phyloP scores from a whole-genome alignment of 2,329 filamentous ascomycete species.

The Tricladium varicosporioides region DNA sequence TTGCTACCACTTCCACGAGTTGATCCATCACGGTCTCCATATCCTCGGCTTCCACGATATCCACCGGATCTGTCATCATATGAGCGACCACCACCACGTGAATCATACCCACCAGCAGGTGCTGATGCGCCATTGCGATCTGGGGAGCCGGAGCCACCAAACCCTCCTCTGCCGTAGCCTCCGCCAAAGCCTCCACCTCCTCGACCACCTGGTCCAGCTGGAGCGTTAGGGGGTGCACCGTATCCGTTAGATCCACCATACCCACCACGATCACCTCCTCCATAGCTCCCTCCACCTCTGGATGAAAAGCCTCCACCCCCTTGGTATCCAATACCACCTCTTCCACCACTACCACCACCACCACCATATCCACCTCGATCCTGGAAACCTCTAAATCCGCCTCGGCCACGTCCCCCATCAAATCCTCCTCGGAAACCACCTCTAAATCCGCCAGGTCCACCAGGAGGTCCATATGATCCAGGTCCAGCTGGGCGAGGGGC shows the following conservation, averaged over 20 bases:
- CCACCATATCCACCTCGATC: conserved; percentile 32
- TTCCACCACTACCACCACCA: conserved; percentile 25
- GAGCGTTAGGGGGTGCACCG: conserved; percentile 54
- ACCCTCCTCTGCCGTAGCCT: conserved; percentile 34
- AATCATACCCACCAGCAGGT: conserved; percentile 49
- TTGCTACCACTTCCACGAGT: conserved; percentile 61
- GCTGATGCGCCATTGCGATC: conserved; percentile 33
- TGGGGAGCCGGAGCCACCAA: conserved; percentile 32
- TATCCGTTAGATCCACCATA: conserved; percentile 45
- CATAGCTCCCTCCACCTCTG: conserved; percentile 23
- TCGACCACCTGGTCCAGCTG: conserved; percentile 57
- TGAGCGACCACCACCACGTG: conserved; percentile 54
- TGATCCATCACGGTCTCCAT: conserved; percentile 38
- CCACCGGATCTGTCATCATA: conserved; percentile 56
- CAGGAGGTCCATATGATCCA: conserved; percentile 52
- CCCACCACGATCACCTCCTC: conserved; percentile 30
- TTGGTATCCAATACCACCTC: conserved; percentile 35
- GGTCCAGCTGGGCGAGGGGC: conserved; percentile 69
- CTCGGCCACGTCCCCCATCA: conserved; percentile 45
- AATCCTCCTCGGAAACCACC: conserved; percentile 35
- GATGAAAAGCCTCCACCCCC: conserved; percentile 29
- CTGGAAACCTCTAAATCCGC: conserved; percentile 42
- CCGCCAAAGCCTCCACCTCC: conserved; percentile 45
- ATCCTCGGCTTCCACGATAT: conserved; percentile 41
- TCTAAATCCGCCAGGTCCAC: conserved; percentile 43